Evolutionary conservation across 768 basidiomycete genomes (phyloP).

Genomic region (Lentinus brumalis): DNA sequence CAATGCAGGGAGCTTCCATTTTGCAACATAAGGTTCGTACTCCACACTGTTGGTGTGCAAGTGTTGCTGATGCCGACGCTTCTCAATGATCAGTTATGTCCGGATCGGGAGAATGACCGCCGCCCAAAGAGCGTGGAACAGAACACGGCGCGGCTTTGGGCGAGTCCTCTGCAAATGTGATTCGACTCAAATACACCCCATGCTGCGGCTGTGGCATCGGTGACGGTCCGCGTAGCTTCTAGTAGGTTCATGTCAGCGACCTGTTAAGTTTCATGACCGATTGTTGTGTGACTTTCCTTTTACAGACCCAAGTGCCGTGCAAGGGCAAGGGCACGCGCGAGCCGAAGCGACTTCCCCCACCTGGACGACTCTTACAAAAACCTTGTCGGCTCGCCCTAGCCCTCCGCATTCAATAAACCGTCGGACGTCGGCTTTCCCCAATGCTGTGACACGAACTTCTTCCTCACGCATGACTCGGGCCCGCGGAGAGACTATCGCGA

Average conservation of each 20-base stretch:
- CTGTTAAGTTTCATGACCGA: neutral
- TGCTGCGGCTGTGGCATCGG: neutral
- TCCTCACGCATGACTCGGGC: constrained; percentile 6
- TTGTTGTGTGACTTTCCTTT: neutral
- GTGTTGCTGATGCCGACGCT: neutral
- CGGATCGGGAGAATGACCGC: neutral
- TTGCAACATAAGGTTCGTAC: neutral
- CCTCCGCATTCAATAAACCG: neutral
- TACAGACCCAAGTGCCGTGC: neutral
- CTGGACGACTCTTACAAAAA: neutral
- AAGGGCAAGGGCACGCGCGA: constrained; percentile 2
- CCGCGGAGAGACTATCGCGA: constrained; percentile 10
- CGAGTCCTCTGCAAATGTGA: neutral
- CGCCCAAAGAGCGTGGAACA: neutral
- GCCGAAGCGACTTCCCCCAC: neutral
- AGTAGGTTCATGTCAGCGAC: neutral
- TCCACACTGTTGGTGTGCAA: neutral
- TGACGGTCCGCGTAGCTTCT: neutral
- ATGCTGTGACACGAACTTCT: constrained; percentile 9
- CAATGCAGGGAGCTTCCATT: constrained; percentile 7
- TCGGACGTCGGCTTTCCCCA: constrained; percentile 17
- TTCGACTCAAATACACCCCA: neutral
- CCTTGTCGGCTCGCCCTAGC: constrained; percentile 1
- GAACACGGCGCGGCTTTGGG: neutral
- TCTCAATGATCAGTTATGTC: neutral